These are phyloP conservation scores for Fusarium abutilonis DNA, from an alignment of 2,329 filamentous ascomycete species.

Conservation along the genomic window DNA sequence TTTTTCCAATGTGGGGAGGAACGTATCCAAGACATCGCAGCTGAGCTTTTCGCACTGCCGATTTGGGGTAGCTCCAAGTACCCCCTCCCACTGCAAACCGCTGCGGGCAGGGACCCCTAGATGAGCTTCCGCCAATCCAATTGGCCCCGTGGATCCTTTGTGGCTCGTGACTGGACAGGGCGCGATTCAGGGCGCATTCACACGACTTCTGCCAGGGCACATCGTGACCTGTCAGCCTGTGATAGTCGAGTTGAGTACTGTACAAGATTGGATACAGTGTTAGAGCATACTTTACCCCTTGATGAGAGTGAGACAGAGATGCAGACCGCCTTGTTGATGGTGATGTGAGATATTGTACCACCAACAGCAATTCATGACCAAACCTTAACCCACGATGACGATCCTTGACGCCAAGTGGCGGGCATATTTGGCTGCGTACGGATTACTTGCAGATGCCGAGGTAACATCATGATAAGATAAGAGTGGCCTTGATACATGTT, in stretches of 20 bases:
- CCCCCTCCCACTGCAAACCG: constrained; percentile 13
- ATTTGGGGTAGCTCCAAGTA: constrained; percentile 19
- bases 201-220: constrained; percentile 24
- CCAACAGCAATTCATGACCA: constrained; percentile 18
- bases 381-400: constrained; percentile 19
- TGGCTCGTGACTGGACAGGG: constrained; percentile 43
- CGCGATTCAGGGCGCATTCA: constrained; percentile 29
- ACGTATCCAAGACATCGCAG: constrained; percentile 2
- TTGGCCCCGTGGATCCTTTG: constrained; percentile 43
- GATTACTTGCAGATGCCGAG: constrained; percentile 12
- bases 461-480: neutral
- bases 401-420: constrained; percentile 28
- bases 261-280: constrained; percentile 32
- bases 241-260: constrained; percentile 17
- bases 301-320: neutral
- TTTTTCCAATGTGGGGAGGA: constrained; percentile 7
- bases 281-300: constrained; percentile 6
- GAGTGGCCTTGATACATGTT: neutral
- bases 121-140: constrained; percentile 34
- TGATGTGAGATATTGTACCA: constrained; percentile 6
- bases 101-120: constrained; percentile 25
- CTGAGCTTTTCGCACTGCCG: constrained; percentile 13
- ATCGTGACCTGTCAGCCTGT: constrained; percentile 38
- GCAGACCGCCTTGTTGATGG: constrained; percentile 32
- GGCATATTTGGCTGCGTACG: constrained; percentile 23